These are phyloP conservation scores for Escallonia rubra DNA, from an alignment of 129 eudicot genomes.

Conservation along the genomic window DNA sequence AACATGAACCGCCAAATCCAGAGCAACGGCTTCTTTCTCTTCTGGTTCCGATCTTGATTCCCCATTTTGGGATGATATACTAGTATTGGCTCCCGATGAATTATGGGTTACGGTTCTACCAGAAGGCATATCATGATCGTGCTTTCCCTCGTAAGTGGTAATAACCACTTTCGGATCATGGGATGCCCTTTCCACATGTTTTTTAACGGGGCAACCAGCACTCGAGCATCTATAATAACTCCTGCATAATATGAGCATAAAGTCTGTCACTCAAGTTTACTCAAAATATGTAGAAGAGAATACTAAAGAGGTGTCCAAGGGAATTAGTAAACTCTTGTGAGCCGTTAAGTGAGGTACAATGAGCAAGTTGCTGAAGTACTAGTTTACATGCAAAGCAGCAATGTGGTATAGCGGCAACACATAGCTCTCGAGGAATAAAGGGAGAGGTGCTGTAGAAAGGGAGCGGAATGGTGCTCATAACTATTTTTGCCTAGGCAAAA, in stretches of 20 bases:
- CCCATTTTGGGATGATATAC: conserved; percentile 24
- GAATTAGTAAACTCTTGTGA: too few species aligned
- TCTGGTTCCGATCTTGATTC: conserved; percentile 44
- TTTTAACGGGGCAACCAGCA: conserved; percentile 71
- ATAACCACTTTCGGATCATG: conserved; percentile 67
- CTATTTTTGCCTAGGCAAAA: too few species aligned
- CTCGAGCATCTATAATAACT: conserved; percentile 76
- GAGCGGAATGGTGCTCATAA: too few species aligned
- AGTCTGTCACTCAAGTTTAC: too few species aligned
- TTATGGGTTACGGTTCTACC: conserved; percentile 46
- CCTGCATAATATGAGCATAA: conserved; percentile 31
- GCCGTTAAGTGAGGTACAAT: too few species aligned
- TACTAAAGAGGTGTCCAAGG: too few species aligned
- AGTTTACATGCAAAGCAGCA: too few species aligned
- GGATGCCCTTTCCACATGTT: conserved; percentile 77
- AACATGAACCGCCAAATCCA: conserved; percentile 50
- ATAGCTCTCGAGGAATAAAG: too few species aligned
- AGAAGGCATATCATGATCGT: conserved; percentile 57
- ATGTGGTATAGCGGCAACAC: too few species aligned
- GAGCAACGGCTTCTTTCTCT: conserved; percentile 29
- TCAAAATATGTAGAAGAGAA: too few species aligned
- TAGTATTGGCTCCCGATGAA: conserved; percentile 19
- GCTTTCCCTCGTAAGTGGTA: conserved; percentile 77
- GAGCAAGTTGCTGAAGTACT: too few species aligned
- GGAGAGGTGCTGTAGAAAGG: too few species aligned